Evolutionary conservation across 2,329 filamentous ascomycete genomes (phyloP), one percentile per base, ranked within the genome.

Genomic region (Calonectria fujianensis): DNA sequence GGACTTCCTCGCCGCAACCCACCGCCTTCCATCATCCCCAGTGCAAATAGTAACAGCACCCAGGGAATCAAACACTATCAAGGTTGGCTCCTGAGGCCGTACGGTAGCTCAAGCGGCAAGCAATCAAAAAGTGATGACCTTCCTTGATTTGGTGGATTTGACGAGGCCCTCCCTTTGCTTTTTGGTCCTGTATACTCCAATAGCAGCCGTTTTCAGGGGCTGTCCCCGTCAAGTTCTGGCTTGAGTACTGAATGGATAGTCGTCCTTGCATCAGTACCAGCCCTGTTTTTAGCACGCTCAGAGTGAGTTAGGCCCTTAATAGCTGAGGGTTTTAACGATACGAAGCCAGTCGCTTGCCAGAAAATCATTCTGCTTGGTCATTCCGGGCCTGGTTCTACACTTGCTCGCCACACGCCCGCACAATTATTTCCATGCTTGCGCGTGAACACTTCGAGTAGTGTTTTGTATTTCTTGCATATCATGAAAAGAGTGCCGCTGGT

Each of bases 51-150:
- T 80, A 80, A 75, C 78, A 80, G 78, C 76, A 76, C 81, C 65
- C 82, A 82, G 72, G 82, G 82, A 39, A 69, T 81, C 35, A 83
- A 85, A 65, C 83, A 83, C 66, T 85, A 85, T 65, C 82, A 86
- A 74, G 83, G 84, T 37, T 86, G 84, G 85, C 79, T 85, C 32
- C 61, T 85, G 69, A 80, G 84, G 70, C 85, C 85, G 10, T 85
- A 85, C 64, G 84, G 84, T 37, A 84, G 80, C 76, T 76, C 80
- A 24, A 82, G 76, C 66, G 82, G 80, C 72, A 84, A 82, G 54
- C 78, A 80, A 61, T 78, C 83, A 29, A 80, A 82, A 75, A 82
- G 79, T 57, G 84, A 85, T 69, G 80, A 84, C 74, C 73, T 85
- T 14, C 82, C 84, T 59, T 85, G 69, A 80, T 77, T 61, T 48